Percentiles rank a stretch among this genome's conserved stretches.
Conservation (phyloP, 352 stramenopile genomes). For the Phytopythium vexans region DNA sequence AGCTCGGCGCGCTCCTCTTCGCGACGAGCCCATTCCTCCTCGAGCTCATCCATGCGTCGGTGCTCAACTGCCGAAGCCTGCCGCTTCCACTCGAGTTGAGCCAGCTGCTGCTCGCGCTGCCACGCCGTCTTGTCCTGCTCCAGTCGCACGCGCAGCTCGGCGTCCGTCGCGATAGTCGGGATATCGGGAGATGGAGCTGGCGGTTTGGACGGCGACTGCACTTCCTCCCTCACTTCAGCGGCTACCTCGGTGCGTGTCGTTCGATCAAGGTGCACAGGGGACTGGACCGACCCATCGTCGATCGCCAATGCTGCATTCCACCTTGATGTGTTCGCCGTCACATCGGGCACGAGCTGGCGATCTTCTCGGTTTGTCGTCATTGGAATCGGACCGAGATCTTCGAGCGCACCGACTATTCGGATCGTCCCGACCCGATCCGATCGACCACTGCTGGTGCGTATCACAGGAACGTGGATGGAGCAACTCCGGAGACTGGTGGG, state of each 20-base stretch:
- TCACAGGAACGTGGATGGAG: constrained; percentile 56
- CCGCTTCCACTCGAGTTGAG: constrained; percentile 55
- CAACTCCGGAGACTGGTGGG: constrained; percentile 38
- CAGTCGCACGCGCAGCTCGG: no score
- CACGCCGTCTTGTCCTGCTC: constrained; percentile 36
- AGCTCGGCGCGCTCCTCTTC: constrained; percentile 70
- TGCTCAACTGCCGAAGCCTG: constrained; percentile 55
- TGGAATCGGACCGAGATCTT: constrained; percentile 14
- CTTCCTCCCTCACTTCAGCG: no score
- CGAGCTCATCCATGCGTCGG: constrained; percentile 65
- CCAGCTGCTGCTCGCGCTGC: constrained; percentile 44
- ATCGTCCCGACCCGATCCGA: constrained; percentile 5
- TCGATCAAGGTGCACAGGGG: no score
- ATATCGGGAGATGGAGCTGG: no score
- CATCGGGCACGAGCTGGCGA: no score
- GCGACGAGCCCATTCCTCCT: constrained; percentile 73
- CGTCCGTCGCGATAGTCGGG: no score
- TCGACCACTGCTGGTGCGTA: constrained; percentile 5
- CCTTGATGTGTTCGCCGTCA: no score
- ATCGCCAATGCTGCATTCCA: no score
- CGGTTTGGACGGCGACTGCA: no score
- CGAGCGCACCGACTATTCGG: constrained; percentile 3
- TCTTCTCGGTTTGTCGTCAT: no score
- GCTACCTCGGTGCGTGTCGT: no score
- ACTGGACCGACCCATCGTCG: no score